Percentiles rank a stretch among this genome's conserved stretches.
These are phyloP conservation scores for Boletus rubroflammeus DNA, from an alignment of 768 basidiomycete species.

Conservation along the genomic window DNA sequence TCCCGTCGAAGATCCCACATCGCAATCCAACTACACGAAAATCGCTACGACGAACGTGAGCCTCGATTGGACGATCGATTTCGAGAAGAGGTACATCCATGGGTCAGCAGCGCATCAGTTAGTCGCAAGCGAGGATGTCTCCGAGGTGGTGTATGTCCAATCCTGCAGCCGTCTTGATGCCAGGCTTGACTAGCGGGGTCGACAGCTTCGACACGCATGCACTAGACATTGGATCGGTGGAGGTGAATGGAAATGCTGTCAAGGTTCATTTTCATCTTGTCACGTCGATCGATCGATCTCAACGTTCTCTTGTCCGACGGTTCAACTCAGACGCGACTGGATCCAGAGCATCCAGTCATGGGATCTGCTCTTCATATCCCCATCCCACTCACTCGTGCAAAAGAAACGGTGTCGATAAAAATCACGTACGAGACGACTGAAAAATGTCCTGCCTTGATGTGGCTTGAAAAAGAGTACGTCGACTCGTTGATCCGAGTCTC, in stretches of 20 bases:
- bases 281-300: background rate
- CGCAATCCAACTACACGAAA: slow-evolving; percentile 55
- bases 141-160: slow-evolving; percentile 40
- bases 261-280: slow-evolving; percentile 36
- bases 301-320: background rate
- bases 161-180: background rate
- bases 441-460: slow-evolving; percentile 76
- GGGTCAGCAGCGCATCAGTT: slow-evolving; percentile 49
- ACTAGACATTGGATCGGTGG: slow-evolving; percentile 53
- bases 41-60: slow-evolving; percentile 47
- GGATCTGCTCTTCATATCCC: slow-evolving; percentile 70
- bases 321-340: slow-evolving; percentile 46
- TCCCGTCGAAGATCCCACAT: slow-evolving; percentile 38
- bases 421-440: slow-evolving; percentile 74
- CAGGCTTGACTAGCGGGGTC: background rate
- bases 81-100: slow-evolving; percentile 39
- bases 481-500: background rate
- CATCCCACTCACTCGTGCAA: slow-evolving; percentile 39
- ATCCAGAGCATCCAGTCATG: slow-evolving; percentile 62
- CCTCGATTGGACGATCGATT: slow-evolving; percentile 60
- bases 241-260: slow-evolving; percentile 45
- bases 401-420: slow-evolving; percentile 42
- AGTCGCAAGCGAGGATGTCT: slow-evolving; percentile 35
- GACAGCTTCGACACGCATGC: slow-evolving; percentile 46
- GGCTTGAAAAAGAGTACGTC: slow-evolving; percentile 73